Conservation (phyloP, 306 rosid species). For the Geum urbanum region DNA sequence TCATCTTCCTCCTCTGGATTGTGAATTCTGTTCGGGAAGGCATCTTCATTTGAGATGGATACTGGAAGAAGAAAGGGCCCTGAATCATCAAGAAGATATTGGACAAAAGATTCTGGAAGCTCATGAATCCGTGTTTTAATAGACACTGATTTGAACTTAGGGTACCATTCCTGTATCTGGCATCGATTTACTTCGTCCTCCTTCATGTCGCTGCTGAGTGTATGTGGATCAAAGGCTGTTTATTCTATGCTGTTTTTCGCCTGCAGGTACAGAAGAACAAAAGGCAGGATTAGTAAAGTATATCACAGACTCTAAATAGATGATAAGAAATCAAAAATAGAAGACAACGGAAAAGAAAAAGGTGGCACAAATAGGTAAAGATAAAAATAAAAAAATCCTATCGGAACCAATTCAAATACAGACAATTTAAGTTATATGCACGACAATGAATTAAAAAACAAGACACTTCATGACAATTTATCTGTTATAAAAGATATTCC, state of each 20-base stretch:
- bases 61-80: conserved; percentile 64
- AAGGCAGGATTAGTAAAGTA: not conserved
- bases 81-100: conserved; percentile 63
- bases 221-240: not conserved
- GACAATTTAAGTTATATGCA: not conserved
- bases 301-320: not conserved
- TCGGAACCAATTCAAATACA: not conserved
- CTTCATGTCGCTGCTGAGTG: conserved; percentile 35
- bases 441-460: not conserved
- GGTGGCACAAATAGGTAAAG: too few species aligned
- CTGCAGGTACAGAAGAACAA: conserved; percentile 17
- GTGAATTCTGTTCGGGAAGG: conserved; percentile 66
- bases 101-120: conserved; percentile 66
- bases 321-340: too few species aligned
- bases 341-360: too few species aligned
- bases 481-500: too few species aligned
- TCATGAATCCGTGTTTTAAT: conserved; percentile 59
- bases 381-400: not conserved
- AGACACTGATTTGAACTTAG: conserved; percentile 56
- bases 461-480: too few species aligned
- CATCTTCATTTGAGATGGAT: conserved; percentile 70
- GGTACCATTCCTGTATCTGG: conserved; percentile 80
- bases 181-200: conserved; percentile 58
- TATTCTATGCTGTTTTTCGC: conserved; percentile 15
- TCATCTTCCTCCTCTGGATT: conserved; percentile 62